Evolutionary conservation across 2,329 filamentous ascomycete genomes (phyloP).

Genomic region (Claviceps fusiformis): DNA sequence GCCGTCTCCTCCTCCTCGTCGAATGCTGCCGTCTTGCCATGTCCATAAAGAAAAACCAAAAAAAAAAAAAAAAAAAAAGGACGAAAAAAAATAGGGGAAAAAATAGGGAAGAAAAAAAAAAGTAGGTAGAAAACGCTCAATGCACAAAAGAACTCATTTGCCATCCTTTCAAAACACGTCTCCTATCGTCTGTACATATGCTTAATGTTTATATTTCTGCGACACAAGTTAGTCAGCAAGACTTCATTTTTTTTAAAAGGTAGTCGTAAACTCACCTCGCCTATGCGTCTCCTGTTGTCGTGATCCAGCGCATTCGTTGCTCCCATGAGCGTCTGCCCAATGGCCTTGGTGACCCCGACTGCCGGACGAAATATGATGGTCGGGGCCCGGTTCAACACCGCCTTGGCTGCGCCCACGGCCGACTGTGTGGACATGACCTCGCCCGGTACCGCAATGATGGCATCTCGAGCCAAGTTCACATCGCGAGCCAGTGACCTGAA

Average conservation of each 20-base stretch:
- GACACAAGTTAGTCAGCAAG: conserved; percentile 3
- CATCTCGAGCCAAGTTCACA: conserved; percentile 73
- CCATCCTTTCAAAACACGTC: background rate
- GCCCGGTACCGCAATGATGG: conserved; percentile 85
- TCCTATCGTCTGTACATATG: background rate
- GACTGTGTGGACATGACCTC: conserved; percentile 79
- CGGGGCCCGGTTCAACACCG: conserved; percentile 70
- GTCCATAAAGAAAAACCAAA: background rate
- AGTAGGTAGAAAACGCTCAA: background rate
- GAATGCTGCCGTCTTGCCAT: background rate
- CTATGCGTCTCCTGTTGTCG: conserved; percentile 62
- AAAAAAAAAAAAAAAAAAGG: background rate
- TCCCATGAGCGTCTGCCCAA: conserved; percentile 80
- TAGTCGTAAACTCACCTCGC: conserved; percentile 59
- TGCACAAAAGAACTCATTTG: background rate
- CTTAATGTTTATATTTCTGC: conserved; percentile 37
- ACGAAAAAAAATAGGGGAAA: background rate
- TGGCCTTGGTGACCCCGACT: conserved; percentile 77
- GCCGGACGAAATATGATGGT: conserved; percentile 85
- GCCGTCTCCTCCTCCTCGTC: background rate
- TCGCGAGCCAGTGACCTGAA: conserved; percentile 75
- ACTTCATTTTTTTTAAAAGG: background rate
- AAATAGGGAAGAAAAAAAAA: background rate
- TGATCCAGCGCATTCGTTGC: conserved; percentile 87
- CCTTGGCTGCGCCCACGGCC: conserved; percentile 66